Conservation (phyloP, 495 filamentous ascomycete genomes). For the Xylaria grammica region DNA sequence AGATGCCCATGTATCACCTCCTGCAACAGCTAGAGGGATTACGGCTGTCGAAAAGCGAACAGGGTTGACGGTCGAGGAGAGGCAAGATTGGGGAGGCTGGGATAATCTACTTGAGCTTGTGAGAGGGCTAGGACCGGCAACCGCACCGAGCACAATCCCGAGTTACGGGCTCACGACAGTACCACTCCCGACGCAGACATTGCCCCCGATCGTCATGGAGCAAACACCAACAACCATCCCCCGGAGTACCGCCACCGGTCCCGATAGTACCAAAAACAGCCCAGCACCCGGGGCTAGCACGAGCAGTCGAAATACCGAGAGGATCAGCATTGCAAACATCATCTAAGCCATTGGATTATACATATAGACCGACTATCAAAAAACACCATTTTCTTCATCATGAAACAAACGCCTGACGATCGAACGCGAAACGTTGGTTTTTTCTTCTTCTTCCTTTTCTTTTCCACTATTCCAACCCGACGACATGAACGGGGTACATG, state of each 20-base stretch:
- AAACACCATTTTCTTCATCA: not conserved
- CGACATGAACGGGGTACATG: constrained; percentile 13
- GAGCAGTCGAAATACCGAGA: constrained; percentile 52
- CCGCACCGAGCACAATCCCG: constrained; percentile 30
- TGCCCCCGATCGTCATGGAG: constrained; percentile 43
- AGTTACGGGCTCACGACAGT: constrained; percentile 24
- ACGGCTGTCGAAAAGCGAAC: constrained; percentile 34
- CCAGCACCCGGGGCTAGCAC: constrained; percentile 42
- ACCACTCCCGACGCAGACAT: constrained; percentile 24
- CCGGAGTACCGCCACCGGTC: constrained; percentile 36
- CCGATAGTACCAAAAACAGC: constrained; percentile 43
- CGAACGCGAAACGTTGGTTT: constrained; percentile 20
- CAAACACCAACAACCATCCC: constrained; percentile 27
- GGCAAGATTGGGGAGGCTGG: constrained; percentile 63
- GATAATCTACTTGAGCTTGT: constrained; percentile 49
- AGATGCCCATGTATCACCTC: constrained; percentile 37
- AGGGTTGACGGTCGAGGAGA: constrained; percentile 53
- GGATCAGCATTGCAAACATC: constrained; percentile 83
- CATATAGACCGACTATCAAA: not conserved
- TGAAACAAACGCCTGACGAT: constrained; percentile 18
- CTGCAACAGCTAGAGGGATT: constrained; percentile 30
- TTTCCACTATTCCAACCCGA: constrained; percentile 5
- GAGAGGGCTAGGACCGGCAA: constrained; percentile 32
- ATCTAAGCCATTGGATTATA: constrained; percentile 50
- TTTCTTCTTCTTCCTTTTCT: no score